phyloP scores from a whole-genome alignment of 805 yeast species.

The Candida ascalaphidarum region DNA sequence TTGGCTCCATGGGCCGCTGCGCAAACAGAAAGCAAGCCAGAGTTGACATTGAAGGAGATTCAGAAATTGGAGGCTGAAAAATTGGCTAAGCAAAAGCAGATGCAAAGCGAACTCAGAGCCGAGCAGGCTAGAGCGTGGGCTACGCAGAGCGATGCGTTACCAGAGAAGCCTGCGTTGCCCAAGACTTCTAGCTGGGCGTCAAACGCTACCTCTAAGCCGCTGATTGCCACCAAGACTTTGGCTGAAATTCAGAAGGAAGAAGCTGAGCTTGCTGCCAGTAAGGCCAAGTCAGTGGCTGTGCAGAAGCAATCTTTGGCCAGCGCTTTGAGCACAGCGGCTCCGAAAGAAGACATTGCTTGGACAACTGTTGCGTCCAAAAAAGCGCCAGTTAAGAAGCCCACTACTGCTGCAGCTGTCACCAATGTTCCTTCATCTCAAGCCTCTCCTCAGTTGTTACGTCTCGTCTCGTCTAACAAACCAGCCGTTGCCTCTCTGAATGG shows the following conservation, averaged over 20 bases:
- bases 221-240: slow-evolving; percentile 39
- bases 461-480: slow-evolving; percentile 24
- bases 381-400: slow-evolving; percentile 18
- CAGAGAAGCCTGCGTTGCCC: slow-evolving; percentile 23
- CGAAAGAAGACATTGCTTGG: slow-evolving; percentile 29
- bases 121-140: slow-evolving; percentile 13
- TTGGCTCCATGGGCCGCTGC: slow-evolving; percentile 51
- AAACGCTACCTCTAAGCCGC: slow-evolving; percentile 9
- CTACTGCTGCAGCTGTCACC: slow-evolving; percentile 8
- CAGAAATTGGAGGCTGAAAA: slow-evolving; percentile 42
- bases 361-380: slow-evolving; percentile 37
- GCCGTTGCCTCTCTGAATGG: slow-evolving; percentile 13
- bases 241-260: slow-evolving; percentile 60
- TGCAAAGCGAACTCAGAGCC: slow-evolving; percentile 21
- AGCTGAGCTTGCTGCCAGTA: slow-evolving; percentile 28
- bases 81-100: slow-evolving; percentile 27
- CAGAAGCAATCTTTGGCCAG: slow-evolving; percentile 22
- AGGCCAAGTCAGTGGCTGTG: slow-evolving; percentile 7
- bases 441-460: slow-evolving; percentile 28
- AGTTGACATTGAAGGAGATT: slow-evolving; percentile 42
- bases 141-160: slow-evolving; percentile 12
- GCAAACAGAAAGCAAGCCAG: slow-evolving; percentile 19
- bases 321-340: slow-evolving; percentile 19
- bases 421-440: slow-evolving; percentile 7
- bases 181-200: slow-evolving; percentile 37